Evolutionary conservation across 2,329 filamentous ascomycete species (phyloP), one percentile per base, ranked within the genome.

Genomic region (Nannizziopsis barbatae): DNA sequence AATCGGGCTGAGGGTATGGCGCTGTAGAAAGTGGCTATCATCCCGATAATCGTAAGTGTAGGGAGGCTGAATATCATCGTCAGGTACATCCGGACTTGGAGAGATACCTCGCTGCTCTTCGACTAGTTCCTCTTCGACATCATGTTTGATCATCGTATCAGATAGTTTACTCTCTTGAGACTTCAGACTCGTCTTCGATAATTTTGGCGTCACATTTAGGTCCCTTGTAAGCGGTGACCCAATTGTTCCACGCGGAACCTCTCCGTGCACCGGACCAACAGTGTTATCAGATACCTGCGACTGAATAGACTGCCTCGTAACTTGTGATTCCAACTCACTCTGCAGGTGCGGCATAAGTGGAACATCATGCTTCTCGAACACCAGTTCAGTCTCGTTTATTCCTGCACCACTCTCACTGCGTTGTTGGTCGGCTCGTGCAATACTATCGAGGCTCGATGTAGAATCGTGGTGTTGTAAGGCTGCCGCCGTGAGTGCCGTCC

Each of bases 271-370:
- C 17, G 81, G 79, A 14, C 84, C 86, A 41, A 76, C 74, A 12
- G 85, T 83, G 45, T 80, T 73, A 54, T 86, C 86, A 0, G 85
- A 86, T 22, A 84, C 81, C 27, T 86, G 84, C 4, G 89, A 92
- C 14, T 92, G 68, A 47, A 96, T 86, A 0, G 90, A 95, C 12
- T 84, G 84, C 57, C 90, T 77, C 0, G 90, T 96, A 48, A 95
- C 67, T 45, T 95, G 89, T 0, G 90, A 94, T 37, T 84, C 79
- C 50, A 94, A 78, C 49, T 87, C 86, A 65, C 89, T 95, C 65
- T 84, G 83, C 53, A 95, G 75, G 36, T 47, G 45, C 2, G 90
- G 90, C 83, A 95, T 87, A 5, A 86, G 86, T 5, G 88, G 83
- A 11, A 85, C 77, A 42, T 80, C 71, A 45, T 79, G 74, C 55